These are phyloP conservation scores for Mycena leptocephala DNA, from an alignment of 768 basidiomycete species.

Conservation along the genomic window DNA sequence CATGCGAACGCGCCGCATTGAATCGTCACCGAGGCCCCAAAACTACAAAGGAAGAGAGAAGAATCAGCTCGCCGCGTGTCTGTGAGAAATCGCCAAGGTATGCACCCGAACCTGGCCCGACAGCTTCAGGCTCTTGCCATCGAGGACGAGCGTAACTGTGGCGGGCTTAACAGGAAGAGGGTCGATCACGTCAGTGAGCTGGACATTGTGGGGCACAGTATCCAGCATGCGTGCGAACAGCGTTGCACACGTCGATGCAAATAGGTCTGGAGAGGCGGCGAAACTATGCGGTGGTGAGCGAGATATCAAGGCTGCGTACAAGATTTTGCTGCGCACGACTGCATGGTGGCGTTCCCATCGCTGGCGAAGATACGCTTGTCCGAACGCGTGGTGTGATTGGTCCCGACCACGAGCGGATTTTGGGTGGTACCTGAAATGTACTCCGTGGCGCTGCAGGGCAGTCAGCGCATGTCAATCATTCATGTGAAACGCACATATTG, in stretches of 20 bases:
- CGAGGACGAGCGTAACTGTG: neutral
- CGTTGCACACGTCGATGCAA: neutral
- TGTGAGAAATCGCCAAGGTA: neutral
- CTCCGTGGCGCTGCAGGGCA: conserved; percentile 3
- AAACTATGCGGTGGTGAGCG: neutral
- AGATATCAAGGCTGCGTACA: neutral
- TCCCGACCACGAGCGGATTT: neutral
- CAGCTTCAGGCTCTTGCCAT: neutral
- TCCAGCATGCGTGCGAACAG: conserved; percentile 14
- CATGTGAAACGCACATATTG: neutral
- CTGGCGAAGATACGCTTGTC: neutral
- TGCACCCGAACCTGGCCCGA: neutral
- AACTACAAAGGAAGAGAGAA: neutral
- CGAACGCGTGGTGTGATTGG: conserved; percentile 4
- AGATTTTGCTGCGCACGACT: neutral
- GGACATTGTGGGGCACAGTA: conserved; percentile 3
- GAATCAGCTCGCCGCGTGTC: neutral
- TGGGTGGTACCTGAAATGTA: neutral
- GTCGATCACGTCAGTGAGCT: conserved; percentile 5
- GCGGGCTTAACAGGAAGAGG: conserved; percentile 7
- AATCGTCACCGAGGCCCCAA: neutral
- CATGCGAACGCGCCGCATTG: no score
- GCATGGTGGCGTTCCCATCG: conserved; percentile 17
- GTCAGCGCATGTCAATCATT: neutral
- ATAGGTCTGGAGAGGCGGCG: neutral